Percentiles rank a stretch among this genome's conserved stretches.
Evolutionary conservation across 768 basidiomycete genomes (phyloP).

Genomic region (Agrocybe chaxingu): DNA sequence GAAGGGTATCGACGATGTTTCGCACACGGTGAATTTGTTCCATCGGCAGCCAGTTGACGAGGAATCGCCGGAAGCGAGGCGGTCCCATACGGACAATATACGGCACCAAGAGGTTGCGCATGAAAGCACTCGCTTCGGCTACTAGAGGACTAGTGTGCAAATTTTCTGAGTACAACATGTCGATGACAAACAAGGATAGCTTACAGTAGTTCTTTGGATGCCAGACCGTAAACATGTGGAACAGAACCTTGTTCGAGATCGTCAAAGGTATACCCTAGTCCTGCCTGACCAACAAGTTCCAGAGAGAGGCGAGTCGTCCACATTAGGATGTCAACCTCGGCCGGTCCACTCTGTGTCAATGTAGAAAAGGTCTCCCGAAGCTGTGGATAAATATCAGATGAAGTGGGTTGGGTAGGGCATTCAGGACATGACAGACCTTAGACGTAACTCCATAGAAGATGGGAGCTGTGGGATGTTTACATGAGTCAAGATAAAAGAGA

Average conservation of each 20-base stretch:
- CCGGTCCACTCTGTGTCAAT: too few relatives aligned
- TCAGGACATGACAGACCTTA: too few relatives aligned
- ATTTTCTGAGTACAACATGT: not conserved
- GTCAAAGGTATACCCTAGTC: constrained; percentile 44
- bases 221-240: constrained; percentile 27
- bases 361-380: too few relatives aligned
- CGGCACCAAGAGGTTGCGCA: constrained; percentile 12
- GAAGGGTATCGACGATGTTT: constrained; percentile 17
- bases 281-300: constrained; percentile 47
- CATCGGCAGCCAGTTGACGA: not conserved
- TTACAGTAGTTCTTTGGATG: constrained; percentile 30
- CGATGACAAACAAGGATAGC: constrained; percentile 5
- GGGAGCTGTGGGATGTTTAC: too few relatives aligned
- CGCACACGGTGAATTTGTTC: not conserved
- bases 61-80: not conserved
- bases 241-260: constrained; percentile 26
- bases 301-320: constrained; percentile 37
- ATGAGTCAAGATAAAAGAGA: too few relatives aligned
- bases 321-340: too few relatives aligned
- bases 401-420: too few relatives aligned
- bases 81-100: constrained; percentile 10
- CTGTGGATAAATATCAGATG: too few relatives aligned
- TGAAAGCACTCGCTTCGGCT: constrained; percentile 12
- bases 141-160: constrained; percentile 9
- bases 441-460: too few relatives aligned